A percentile compares a stretch with the other conserved stretches of the same genome.
These are phyloP conservation scores for Ustilago loliicola DNA, from an alignment of 1,284 basidiomycete genomes.

Conservation along the genomic window DNA sequence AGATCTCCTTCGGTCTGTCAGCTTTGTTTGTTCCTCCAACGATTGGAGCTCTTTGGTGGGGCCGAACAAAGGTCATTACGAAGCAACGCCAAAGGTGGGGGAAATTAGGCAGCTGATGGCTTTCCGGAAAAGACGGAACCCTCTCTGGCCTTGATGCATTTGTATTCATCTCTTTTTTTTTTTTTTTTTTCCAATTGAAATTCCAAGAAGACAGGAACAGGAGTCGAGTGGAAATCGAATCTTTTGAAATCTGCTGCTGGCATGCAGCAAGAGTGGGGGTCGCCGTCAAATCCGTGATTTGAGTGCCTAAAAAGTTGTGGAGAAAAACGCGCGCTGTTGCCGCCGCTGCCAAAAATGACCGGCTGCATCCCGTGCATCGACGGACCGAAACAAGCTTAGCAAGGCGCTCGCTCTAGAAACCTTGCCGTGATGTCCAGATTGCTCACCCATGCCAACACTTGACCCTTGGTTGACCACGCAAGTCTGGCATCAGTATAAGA, in stretches of 20 bases:
- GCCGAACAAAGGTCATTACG: neutral
- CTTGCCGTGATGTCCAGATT: conserved; percentile 44
- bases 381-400: neutral
- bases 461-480: neutral
- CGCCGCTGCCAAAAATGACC: neutral
- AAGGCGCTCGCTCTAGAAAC: neutral
- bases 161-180: neutral
- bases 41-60: neutral
- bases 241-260: neutral
- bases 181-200: neutral
- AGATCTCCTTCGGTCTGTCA: neutral
- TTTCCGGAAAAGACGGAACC: conserved; percentile 37
- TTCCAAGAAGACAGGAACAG: neutral
- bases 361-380: conserved; percentile 7
- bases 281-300: conserved; percentile 38
- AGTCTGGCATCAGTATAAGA: conserved; percentile 14
- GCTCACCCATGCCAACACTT: conserved; percentile 14
- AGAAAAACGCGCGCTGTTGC: conserved; percentile 8
- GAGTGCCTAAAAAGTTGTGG: neutral
- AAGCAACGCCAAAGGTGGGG: neutral
- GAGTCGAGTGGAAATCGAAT: neutral
- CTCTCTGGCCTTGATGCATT: neutral
- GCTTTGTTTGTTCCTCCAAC: neutral
- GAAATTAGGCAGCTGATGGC: conserved; percentile 6
- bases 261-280: neutral